Conservation (phyloP, 805 yeast genomes). For the Candida rishiriensis region DNA sequence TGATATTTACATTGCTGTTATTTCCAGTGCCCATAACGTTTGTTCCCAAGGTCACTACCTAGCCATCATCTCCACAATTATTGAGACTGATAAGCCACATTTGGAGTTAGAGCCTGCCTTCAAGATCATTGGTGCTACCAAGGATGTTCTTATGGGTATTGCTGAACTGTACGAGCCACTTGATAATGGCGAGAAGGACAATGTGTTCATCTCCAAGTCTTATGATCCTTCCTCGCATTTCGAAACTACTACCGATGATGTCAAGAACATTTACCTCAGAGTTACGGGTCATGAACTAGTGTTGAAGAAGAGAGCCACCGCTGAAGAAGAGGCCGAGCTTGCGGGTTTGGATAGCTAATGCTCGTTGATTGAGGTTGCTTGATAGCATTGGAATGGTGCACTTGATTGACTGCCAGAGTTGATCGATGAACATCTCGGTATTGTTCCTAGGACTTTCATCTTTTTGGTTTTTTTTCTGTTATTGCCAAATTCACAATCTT, state of each 20-base stretch:
- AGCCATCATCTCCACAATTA: slow-evolving; percentile 91
- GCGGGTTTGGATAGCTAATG: slow-evolving; percentile 27
- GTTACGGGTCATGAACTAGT: slow-evolving; percentile 90
- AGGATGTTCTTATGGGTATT: slow-evolving; percentile 90
- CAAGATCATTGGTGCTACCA: slow-evolving; percentile 73
- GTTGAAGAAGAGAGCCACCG: slow-evolving; percentile 67
- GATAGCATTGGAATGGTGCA: too few relatives aligned
- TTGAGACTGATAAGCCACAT: slow-evolving; percentile 92
- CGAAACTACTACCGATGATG: slow-evolving; percentile 94
- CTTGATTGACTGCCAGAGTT: too few relatives aligned
- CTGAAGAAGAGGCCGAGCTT: slow-evolving; percentile 55
- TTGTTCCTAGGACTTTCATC: too few relatives aligned
- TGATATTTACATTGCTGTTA: slow-evolving; percentile 90
- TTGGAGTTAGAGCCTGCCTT: slow-evolving; percentile 91
- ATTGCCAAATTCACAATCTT: too few relatives aligned
- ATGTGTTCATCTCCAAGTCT: slow-evolving; percentile 78
- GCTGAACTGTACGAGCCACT: slow-evolving; percentile 86
- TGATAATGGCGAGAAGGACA: slow-evolving; percentile 75
- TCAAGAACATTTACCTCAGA: slow-evolving; percentile 87
- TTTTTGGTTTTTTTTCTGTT: too few relatives aligned
- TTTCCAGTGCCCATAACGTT: slow-evolving; percentile 87
- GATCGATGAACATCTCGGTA: too few relatives aligned
- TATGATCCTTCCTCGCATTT: slow-evolving; percentile 95
- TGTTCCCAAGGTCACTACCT: slow-evolving; percentile 83
- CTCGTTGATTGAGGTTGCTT: too few relatives aligned